These are phyloP conservation scores for Lodderomyces orthopsilosis DNA, from an alignment of 1,139 yeast genomes.

Conservation along the genomic window DNA sequence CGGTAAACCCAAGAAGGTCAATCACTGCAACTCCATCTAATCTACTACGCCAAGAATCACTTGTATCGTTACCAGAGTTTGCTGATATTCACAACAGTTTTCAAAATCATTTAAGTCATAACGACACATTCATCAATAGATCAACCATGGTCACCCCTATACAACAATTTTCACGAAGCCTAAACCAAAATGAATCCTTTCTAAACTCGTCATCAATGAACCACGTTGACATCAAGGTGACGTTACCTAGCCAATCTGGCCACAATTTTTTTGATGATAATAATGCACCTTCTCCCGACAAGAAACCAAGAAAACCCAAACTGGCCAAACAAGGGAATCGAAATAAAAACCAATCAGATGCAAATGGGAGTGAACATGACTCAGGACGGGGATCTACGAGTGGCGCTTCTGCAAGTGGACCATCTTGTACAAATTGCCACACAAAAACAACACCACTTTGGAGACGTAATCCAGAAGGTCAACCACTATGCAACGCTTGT, in stretches of 20 bases:
- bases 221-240: constrained; percentile 5
- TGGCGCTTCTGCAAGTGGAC: constrained; percentile 9
- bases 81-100: constrained; percentile 1
- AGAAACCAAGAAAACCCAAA: constrained; percentile 5
- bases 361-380: neutral
- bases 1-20: constrained; percentile 6
- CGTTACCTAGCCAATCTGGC: constrained; percentile 13
- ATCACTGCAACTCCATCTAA: constrained; percentile 15
- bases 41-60: constrained; percentile 23
- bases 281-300: neutral
- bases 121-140: constrained; percentile 1
- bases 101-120: neutral
- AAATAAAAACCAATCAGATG: neutral
- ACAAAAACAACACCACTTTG: constrained; percentile 59
- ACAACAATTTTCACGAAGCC: constrained; percentile 5
- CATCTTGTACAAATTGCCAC: constrained; percentile 50
- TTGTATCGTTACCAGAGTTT: constrained; percentile 26
- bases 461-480: constrained; percentile 55
- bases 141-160: constrained; percentile 4
- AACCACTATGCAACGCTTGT: constrained; percentile 59
- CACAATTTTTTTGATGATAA: neutral
- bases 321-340: constrained; percentile 1
- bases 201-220: neutral
- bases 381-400: neutral
- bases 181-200: constrained; percentile 2